A percentile compares a stretch with the other conserved stretches of the same genome.
Evolutionary conservation across 768 basidiomycete species (phyloP).

Genomic region (Hygrophorus russula): DNA sequence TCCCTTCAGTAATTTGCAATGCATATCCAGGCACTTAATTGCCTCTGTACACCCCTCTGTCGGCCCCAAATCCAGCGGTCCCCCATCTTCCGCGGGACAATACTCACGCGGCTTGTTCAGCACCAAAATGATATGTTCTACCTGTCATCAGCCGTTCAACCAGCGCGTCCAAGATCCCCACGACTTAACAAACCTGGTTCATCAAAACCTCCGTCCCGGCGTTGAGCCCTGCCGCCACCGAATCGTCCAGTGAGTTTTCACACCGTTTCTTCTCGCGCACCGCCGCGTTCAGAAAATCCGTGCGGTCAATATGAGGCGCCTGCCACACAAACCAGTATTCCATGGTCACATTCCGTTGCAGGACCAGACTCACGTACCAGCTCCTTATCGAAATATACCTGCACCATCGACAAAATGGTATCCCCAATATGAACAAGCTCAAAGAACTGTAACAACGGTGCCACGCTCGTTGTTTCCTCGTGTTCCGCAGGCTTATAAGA

Average conservation of each 20-base stretch:
- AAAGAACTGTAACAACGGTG: conserved; percentile 92
- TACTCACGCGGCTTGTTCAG: conserved; percentile 81
- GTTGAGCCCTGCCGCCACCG: conserved; percentile 87
- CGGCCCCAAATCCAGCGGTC: conserved; percentile 67
- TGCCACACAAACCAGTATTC: conserved; percentile 15
- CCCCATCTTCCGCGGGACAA: conserved; percentile 71
- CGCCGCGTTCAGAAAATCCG: conserved; percentile 86
- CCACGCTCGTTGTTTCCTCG: conserved; percentile 70
- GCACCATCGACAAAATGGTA: conserved; percentile 94
- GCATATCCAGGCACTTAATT: conserved; percentile 79
- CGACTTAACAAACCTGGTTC: conserved; percentile 57
- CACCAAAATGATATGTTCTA: conserved; percentile 85
- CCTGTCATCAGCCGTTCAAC: conserved; percentile 31
- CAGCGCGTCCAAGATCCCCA: not conserved
- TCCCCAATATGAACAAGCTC: conserved; percentile 96
- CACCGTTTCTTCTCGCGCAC: conserved; percentile 96
- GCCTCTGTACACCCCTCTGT: conserved; percentile 85
- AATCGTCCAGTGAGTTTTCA: conserved; percentile 85
- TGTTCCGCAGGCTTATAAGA: conserved; percentile 86
- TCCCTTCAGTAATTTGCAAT: conserved; percentile 84
- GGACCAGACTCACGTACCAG: conserved; percentile 39
- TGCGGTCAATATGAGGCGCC: conserved; percentile 84
- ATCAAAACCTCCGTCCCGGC: conserved; percentile 92
- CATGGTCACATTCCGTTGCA: not conserved
- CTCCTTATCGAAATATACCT: conserved; percentile 97